Evolutionary conservation across 1,284 basidiomycete genomes (phyloP), one percentile per base, ranked within the genome.

Genomic region (Rhodotorula glutinis): DNA sequence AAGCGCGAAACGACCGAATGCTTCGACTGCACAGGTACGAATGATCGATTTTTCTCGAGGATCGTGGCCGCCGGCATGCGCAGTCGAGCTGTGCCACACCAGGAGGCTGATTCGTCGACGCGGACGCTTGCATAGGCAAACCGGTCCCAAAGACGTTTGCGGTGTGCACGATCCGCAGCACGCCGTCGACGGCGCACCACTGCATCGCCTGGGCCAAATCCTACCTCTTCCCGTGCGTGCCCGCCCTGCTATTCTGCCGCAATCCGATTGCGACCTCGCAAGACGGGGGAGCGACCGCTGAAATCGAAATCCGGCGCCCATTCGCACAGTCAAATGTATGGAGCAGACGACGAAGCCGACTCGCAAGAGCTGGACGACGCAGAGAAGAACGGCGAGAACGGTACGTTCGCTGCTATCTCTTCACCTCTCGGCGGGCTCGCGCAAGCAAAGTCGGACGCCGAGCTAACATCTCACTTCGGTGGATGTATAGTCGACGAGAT

Each of bases 161-260:
- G 0, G 94, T 98, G 3, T 99, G 96, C 80, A 99, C 96, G 0
- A 98, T 99, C 75, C 88, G 96, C 55, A 93, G 92, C 2, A 98
- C 96, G 0, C 96, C 96, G 0, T 93, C 90, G 62, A 92, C 95
- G 70, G 93, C 96, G 0, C 96, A 98, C 57, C 96, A 99, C 77
- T 98, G 94, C 77, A 98, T 98, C 64, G 95, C 98, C 0, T 99
- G 96, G 96, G 93, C 92, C 41, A 99, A 98, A 79, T 94, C 87
- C 74, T 98, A 98, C 81, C 86, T 98, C n/a, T 87, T 98, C 73
- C 87, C 88, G 92, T 59, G 49, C 58, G 92, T 74, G 8, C 3
- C 19, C 41, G 27, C 27, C n/a, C 33, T 21, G 46, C 23, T 27
- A 41, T 10, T 10, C 47, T 49, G 19, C 4, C 21, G 4, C 16